Evolutionary conservation across 2,329 filamentous ascomycete species (phyloP).

Genomic region (Graphilbum ipis-grandicollis): DNA sequence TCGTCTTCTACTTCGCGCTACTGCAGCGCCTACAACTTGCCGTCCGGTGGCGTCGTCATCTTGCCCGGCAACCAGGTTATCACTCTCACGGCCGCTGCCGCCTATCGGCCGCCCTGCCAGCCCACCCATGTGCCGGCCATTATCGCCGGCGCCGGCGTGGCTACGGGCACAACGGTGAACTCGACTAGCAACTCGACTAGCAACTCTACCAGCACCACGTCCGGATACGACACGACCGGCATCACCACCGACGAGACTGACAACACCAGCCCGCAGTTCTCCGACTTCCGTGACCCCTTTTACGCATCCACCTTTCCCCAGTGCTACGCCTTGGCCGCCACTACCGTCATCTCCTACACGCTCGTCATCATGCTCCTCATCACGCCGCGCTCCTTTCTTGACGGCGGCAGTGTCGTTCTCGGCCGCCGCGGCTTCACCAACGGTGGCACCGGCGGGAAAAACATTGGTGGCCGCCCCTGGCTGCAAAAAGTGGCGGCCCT

Average conservation of each 20-base stretch:
- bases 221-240: constrained; percentile 10
- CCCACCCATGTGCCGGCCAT: constrained; percentile 22
- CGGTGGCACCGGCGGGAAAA: constrained; percentile 60
- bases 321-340: constrained; percentile 80
- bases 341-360: constrained; percentile 80
- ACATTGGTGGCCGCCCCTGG: constrained; percentile 83
- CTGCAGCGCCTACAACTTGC: constrained; percentile 25
- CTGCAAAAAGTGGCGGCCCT: constrained; percentile 69
- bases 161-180: neutral
- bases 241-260: constrained; percentile 10
- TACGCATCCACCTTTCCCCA: constrained; percentile 88
- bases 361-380: constrained; percentile 88
- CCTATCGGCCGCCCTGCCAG: constrained; percentile 42
- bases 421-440: constrained; percentile 73
- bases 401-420: constrained; percentile 68
- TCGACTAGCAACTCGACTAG: constrained; percentile 12
- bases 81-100: constrained; percentile 38
- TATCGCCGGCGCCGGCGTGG: constrained; percentile 13
- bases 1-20: neutral
- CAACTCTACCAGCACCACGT: constrained; percentile 15
- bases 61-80: constrained; percentile 35
- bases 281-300: constrained; percentile 69
- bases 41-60: constrained; percentile 27
- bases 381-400: constrained; percentile 82
- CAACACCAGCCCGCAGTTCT: constrained; percentile 23